Conservation (phyloP, 176 grass and related monocot species). For the Bromus sterilis region DNA sequence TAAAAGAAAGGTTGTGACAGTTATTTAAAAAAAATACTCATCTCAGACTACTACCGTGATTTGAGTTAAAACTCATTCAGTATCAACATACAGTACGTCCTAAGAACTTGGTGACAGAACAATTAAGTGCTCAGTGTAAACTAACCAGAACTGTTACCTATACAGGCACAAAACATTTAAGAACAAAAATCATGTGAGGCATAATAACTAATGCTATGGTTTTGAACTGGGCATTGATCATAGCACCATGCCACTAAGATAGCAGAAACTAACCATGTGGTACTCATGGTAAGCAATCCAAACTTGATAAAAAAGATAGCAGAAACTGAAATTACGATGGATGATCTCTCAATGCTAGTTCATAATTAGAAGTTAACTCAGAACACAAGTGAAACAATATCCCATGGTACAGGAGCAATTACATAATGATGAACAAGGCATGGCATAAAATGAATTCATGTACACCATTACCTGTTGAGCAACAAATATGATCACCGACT, state of each 20-base stretch:
- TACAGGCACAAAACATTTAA: background rate
- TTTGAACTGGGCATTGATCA: background rate
- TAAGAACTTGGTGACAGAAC: background rate
- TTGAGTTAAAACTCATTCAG: background rate
- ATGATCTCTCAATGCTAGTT: background rate
- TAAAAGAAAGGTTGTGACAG: slow-evolving; percentile 20
- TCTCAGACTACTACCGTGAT: background rate
- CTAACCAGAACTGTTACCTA: background rate
- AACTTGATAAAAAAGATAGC: too few relatives aligned
- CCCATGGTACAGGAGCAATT: background rate
- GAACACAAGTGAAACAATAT: background rate
- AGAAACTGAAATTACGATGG: background rate
- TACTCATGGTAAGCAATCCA: too few relatives aligned
- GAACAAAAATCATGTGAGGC: background rate
- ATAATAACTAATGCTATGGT: background rate
- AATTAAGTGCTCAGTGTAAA: background rate
- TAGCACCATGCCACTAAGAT: background rate
- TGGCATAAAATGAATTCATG: background rate
- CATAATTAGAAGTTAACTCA: background rate
- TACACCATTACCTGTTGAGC: slow-evolving; percentile 57
- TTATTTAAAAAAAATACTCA: background rate
- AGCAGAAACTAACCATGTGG: background rate
- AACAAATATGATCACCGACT: slow-evolving; percentile 87
- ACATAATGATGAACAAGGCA: background rate
- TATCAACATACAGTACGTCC: background rate